Evolutionary conservation across 1,284 basidiomycete species (phyloP), one percentile per base, ranked within the genome.

Genomic region (Sanghuangporus sanghuang): DNA sequence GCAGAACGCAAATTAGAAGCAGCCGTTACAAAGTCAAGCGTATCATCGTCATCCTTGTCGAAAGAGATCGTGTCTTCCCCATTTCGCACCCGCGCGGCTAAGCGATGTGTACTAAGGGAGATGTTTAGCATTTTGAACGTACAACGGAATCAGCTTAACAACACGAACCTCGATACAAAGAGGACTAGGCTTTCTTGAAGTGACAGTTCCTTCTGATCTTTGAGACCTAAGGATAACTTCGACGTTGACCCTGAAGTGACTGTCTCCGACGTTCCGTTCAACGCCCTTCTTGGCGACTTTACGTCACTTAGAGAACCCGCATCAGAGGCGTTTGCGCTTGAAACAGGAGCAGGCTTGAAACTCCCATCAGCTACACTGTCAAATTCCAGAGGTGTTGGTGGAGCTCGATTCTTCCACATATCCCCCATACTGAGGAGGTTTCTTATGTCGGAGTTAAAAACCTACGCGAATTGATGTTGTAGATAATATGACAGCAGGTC

Each of bases 31-130:
- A 99, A 98, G 75, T 98, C 94, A 9, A 99, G 84, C 0, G 95
- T 92, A 70, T 98, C 96, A 46, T 95, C 92, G 71, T 99, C 97
- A 73, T 99, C 97, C 75, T 99, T 99, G 80, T 99, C 97, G 71
- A 98, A 99, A 0, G 87, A 80, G 57, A 99, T 90, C 0, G 85
- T 87, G 16, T 89, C 82, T 67, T 94, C 89, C 39, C 91, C 88
- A 38, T 80, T 79, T 52, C 84, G 83, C 1, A 94, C 76, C 6
- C 96, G 92, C 3, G 78, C 77, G 0, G 94, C 88, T 1, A 99
- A 80, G 0, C 89, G 85, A 49, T 89, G 84, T 32, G 92, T 87
- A 70, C 94, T 96, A 67, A 42, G 55, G 68, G 9, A 12, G 18
- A 54, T 18, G 16, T 3, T 54, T 35, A 38, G 32, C 38, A 7